Percentiles rank a stretch among this genome's conserved stretches.
phyloP scores from a whole-genome alignment of 306 rosid species.

The Vachellia pachyceras region DNA sequence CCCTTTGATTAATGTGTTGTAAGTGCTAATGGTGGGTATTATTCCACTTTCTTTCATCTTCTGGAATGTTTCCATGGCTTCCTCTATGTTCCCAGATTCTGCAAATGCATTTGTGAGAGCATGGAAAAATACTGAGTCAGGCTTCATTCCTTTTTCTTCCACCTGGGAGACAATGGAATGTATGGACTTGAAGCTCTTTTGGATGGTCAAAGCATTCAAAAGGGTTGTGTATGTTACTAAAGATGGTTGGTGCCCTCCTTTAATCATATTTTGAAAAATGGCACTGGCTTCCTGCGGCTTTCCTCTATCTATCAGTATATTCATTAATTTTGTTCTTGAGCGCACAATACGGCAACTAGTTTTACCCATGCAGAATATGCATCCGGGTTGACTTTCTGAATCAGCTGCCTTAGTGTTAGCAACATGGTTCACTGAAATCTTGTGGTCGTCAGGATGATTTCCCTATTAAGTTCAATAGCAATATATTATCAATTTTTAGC shows the following conservation, averaged over 20 bases:
- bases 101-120: constrained; percentile 71
- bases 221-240: constrained; percentile 66
- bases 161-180: constrained; percentile 54
- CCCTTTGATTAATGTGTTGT: constrained; percentile 72
- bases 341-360: constrained; percentile 56
- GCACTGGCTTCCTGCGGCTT: constrained; percentile 57
- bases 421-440: constrained; percentile 33
- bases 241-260: constrained; percentile 70
- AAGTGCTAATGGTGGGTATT: constrained; percentile 57
- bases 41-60: constrained; percentile 73
- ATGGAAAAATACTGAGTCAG: constrained; percentile 66
- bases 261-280: constrained; percentile 56
- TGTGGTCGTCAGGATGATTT: constrained; percentile 39
- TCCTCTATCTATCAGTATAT: constrained; percentile 57
- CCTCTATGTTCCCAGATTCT: constrained; percentile 69
- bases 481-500: constrained; percentile 30
- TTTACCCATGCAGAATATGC: constrained; percentile 52
- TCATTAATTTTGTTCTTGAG: constrained; percentile 65
- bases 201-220: constrained; percentile 62
- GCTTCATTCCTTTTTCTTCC: constrained; percentile 65
- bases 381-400: constrained; percentile 42
- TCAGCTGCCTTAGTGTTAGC: constrained; percentile 41
- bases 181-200: constrained; percentile 61
- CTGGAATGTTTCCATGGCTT: constrained; percentile 59
- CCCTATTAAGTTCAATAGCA: constrained; percentile 46